Evolutionary conservation across 495 filamentous ascomycete species (phyloP), one percentile per base, ranked within the genome.

Genomic region (Sordaria brevicollis): DNA sequence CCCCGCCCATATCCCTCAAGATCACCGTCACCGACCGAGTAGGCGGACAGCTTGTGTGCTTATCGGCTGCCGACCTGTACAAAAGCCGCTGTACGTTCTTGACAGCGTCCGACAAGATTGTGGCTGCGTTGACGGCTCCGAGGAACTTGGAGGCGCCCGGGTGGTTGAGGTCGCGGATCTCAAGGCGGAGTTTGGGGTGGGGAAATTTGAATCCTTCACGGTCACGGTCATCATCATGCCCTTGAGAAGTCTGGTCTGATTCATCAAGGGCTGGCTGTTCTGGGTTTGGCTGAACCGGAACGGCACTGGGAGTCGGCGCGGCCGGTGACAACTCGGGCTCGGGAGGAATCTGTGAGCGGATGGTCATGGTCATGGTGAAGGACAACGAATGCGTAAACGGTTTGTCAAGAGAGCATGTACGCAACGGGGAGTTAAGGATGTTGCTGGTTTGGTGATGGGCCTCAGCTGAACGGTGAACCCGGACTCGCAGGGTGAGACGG

Each of bases 1-100:
- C 89, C 19, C 93, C 94, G 54, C 73, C 81, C 85, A 96, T 93
- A 67, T 89, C 81, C 5, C 90, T 88, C 15, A 97, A 85, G 71
- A 96, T 83, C n/a, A 98, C 78, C 0, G 93, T 97, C n/a, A 98
- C 88, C 21, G 92, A 95, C 43, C 93, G 90, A 8, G 83, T 84
- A 0, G 80, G 77, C 34, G 85, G 84, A 13, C 79, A 76, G 19
- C 73, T 80, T 0, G 82, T 83, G 10, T 80, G 74, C 17, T 74
- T 71, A 43, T 78, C 80, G 10, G 74, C 71, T 54, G 76, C 81
- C 49, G 79, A 85, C 17, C 67, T 67, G 79, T 92, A 94, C 36
- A 94, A 84, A 35, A 84, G 83, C 67, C 81, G 76, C 67, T 93
- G 83, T 31, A 97, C 92, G 70, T 84, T 81, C 15, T 81, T 68